Evolutionary conservation across 164 flowering plant species (phyloP), one percentile per base, ranked within the genome.

Genomic region (Magnolia kwangsiensis): DNA sequence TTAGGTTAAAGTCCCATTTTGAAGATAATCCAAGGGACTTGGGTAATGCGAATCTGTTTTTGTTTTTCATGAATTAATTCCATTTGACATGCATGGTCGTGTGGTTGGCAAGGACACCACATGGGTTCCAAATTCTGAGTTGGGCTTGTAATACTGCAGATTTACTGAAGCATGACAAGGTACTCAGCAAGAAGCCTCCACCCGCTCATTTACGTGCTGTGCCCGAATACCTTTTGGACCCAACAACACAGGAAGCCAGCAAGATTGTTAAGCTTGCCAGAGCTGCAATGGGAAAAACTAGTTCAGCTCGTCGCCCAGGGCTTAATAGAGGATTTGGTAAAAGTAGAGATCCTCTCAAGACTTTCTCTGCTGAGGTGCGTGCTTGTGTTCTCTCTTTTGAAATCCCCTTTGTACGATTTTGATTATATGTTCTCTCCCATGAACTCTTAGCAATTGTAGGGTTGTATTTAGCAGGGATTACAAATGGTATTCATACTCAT

Each of bases 1-100:
- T n/a, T 71, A 94, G 99, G 93, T 91, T 96, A 89, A 92, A 91
- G 83, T 87, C 94, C 77, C 98, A 94, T 85, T 96, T 96, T 81
- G 90, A 94, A 81, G 87, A 76, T 74, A 92, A 96, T 83, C 99
- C 98, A 21, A 89, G 69, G 78, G 98, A 96, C 80, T 84, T 94
- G 71, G 97, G 99, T 96, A 90, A 84, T 55, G 69, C 10, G 4
- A 16, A 55, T 55, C 18, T 55, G 61, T 2, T 51, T 51, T 51
- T 51, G 1, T 76, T 5, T 1, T 16, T 51, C 74, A 49, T 49
- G 11, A 9, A 29, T 58, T 71, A 49, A 74, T 37, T 58, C 45
- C 9, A 27, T 74, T 73, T 50, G 31, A 20, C 21, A 19, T 50
- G 29, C 27, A 70, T 70, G 55, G 6, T 37, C 21, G 18, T 68